Evolutionary conservation across 2,329 filamentous ascomycete species (phyloP), one percentile per base, ranked within the genome.

Genomic region (Tolypocladium endophyticum): DNA sequence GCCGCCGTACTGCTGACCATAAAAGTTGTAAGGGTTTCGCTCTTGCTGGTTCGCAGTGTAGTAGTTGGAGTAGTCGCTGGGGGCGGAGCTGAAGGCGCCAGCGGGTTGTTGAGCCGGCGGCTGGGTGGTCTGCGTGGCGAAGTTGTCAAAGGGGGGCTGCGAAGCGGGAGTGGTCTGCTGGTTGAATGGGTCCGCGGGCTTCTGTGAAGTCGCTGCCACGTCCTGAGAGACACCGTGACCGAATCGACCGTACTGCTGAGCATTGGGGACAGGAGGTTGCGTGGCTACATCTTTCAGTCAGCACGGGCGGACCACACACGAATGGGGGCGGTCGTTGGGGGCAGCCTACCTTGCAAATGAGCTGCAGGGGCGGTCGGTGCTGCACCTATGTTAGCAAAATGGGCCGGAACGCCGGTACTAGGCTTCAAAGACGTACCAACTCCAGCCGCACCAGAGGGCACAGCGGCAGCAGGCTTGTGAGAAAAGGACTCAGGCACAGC

Each of bases 131-230:
- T 86, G 84, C 41, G 76, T 73, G 57, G 79, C 75, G 73, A 83
- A 82, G 73, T 76, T 74, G 72, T 90, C 88, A 68, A 83, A 86
- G 61, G 87, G 87, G 61, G 70, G 75, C 63, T 80, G 77, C 52
- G 76, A 71, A 30, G 73, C 69, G 9, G 77, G 73, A 20, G 76
- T 73, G 63, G 84, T 81, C 71, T 92, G 90, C 71, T 95, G 90
- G 66, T 81, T 84, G 71, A 96, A 97, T 0, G 90, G 84, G 71
- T 97, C 93, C 73, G 92, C 92, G 2, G 88, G 85, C 78, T 97
- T 97, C 74, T 91, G 88, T 25, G 83, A 78, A 52, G 84, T 76
- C 30, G 59, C 61, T 12, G 81, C 75, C 59, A 80, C 74, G 59
- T 91, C 88, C 60, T 86, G 86, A 39, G 81, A 73, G 58, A 78